phyloP scores from a whole-genome alignment of 1,139 yeast genomes.

The Waltiozyma sp. region DNA sequence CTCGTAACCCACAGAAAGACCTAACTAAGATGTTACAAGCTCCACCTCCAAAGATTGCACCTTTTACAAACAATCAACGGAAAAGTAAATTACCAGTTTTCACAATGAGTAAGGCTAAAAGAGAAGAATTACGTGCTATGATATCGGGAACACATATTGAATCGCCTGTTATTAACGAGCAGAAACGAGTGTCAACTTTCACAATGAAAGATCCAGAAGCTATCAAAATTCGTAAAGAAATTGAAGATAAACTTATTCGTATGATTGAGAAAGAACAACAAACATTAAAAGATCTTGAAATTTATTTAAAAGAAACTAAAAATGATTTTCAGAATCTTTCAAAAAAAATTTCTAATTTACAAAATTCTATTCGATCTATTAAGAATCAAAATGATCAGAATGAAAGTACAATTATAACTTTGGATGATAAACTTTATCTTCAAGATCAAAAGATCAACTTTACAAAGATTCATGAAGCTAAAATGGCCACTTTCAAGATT shows the following conservation, averaged over 20 bases:
- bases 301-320: conserved; percentile 5
- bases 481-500: conserved; percentile 7
- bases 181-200: neutral
- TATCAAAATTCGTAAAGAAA: conserved; percentile 2
- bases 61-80: neutral
- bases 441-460: conserved; percentile 2
- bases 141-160: neutral
- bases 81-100: neutral
- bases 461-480: conserved; percentile 7
- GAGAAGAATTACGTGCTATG: neutral
- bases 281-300: conserved; percentile 4
- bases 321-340: conserved; percentile 4
- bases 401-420: conserved; percentile 8
- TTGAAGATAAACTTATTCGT: conserved; percentile 5
- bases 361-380: conserved; percentile 1
- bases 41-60: conserved; percentile 2
- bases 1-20: conserved; percentile 2
- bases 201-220: conserved; percentile 8
- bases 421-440: conserved; percentile 8
- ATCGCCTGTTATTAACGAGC: neutral
- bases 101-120: neutral
- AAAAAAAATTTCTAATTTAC: neutral
- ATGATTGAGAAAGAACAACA: conserved; percentile 5
- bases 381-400: conserved; percentile 9
- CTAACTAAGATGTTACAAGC: conserved; percentile 1